Conservation (phyloP, 768 basidiomycete species). For the Cystofilobasidium capitatum region DNA sequence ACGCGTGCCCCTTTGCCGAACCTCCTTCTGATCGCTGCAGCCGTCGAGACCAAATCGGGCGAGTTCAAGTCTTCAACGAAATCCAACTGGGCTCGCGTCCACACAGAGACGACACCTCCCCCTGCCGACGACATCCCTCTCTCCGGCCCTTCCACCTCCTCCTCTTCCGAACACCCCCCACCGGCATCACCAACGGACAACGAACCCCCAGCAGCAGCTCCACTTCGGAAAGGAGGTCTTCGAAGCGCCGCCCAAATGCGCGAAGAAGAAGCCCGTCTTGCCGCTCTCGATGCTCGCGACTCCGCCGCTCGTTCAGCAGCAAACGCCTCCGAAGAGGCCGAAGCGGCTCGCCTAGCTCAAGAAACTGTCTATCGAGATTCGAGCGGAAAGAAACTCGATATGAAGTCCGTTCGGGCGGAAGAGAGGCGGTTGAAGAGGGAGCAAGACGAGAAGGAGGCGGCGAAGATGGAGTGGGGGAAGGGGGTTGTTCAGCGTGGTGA, state of each 20-base stretch:
- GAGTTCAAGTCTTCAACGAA: slow-evolving; percentile 16
- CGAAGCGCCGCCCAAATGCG: slow-evolving; percentile 61
- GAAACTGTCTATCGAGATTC: slow-evolving; percentile 93
- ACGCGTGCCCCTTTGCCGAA: too few species aligned
- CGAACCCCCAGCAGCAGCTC: background rate
- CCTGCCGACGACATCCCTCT: slow-evolving; percentile 46
- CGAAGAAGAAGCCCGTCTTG: slow-evolving; percentile 46
- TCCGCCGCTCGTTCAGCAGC: slow-evolving; percentile 31
- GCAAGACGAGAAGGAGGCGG: slow-evolving; percentile 64
- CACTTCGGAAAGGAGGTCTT: slow-evolving; percentile 53
- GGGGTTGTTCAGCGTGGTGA: slow-evolving; percentile 83
- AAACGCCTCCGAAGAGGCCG: slow-evolving; percentile 29
- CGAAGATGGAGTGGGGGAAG: slow-evolving; percentile 97
- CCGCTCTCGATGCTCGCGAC: slow-evolving; percentile 25
- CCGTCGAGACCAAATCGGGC: slow-evolving; percentile 14
- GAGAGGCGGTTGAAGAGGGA: slow-evolving; percentile 71
- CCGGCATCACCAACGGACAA: too few species aligned
- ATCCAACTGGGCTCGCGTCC: slow-evolving; percentile 18
- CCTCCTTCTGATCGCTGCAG: too few species aligned
- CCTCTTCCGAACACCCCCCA: too few species aligned
- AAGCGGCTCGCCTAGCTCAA: slow-evolving; percentile 45
- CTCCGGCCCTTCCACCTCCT: too few species aligned
- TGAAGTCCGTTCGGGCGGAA: slow-evolving; percentile 73
- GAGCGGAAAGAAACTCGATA: slow-evolving; percentile 77
- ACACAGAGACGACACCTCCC: slow-evolving; percentile 21